These are phyloP conservation scores for Madurella mycetomatis DNA, from an alignment of 2,329 filamentous ascomycete genomes.

Conservation along the genomic window DNA sequence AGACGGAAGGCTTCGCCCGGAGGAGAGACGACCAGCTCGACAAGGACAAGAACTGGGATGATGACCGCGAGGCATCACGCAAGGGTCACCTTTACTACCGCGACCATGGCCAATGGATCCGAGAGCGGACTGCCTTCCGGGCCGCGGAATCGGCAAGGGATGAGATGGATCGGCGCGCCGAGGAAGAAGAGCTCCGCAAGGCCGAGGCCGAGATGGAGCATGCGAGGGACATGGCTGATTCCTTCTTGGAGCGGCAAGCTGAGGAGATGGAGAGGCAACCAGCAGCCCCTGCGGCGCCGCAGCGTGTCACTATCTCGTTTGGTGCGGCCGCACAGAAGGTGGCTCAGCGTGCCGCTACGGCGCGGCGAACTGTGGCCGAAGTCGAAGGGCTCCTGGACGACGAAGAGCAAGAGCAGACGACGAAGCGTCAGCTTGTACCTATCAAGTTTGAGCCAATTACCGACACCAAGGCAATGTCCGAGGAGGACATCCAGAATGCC, in stretches of 20 bases:
- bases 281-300: conserved; percentile 50
- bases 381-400: conserved; percentile 93
- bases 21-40: conserved; percentile 67
- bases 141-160: conserved; percentile 72
- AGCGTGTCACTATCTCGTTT: conserved; percentile 88
- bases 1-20: conserved; percentile 60
- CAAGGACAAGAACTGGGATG: conserved; percentile 70
- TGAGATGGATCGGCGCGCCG: conserved; percentile 73
- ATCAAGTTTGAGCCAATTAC: conserved; percentile 73
- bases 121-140: conserved; percentile 71
- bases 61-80: conserved; percentile 72
- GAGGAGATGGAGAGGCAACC: conserved; percentile 61
- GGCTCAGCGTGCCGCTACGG: conserved; percentile 50
- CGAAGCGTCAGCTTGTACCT: conserved; percentile 72
- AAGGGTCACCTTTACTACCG: conserved; percentile 80
- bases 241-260: conserved; percentile 81
- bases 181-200: conserved; percentile 68
- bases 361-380: conserved; percentile 80
- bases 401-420: conserved; percentile 73
- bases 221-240: conserved; percentile 79
- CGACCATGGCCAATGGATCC: conserved; percentile 78
- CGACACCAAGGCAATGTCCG: conserved; percentile 64
- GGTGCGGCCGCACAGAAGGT: conserved; percentile 78
- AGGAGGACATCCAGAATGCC: conserved; percentile 82
- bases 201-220: conserved; percentile 70